phyloP scores from a whole-genome alignment of 805 yeast genomes.

The Zygoascus flipseniorum region DNA sequence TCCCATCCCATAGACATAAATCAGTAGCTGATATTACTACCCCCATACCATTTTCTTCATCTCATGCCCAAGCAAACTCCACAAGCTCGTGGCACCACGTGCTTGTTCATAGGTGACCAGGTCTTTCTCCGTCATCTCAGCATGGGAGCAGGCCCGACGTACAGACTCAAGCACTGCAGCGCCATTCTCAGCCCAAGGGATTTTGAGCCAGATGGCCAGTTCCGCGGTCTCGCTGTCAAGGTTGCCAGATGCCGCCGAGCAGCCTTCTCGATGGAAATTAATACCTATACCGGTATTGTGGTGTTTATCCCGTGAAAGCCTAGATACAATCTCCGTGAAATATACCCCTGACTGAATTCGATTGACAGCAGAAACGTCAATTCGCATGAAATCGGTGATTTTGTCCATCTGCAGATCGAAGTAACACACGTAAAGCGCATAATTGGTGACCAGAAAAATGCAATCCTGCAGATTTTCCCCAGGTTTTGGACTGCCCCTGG shows the following conservation, averaged over 20 bases:
- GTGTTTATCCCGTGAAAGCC: constrained; percentile 13
- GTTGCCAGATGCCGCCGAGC: constrained; percentile 4
- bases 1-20: too few species aligned
- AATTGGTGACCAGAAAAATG: constrained; percentile 23
- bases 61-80: constrained; percentile 30
- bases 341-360: constrained; percentile 19
- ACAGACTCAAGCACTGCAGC: constrained; percentile 2
- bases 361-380: constrained; percentile 4
- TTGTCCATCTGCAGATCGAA: constrained; percentile 17
- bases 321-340: constrained; percentile 16
- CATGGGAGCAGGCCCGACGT: constrained; percentile 12
- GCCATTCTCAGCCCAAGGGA: constrained; percentile 5
- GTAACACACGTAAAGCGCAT: constrained; percentile 20
- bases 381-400: constrained; percentile 14
- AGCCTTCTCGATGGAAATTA: constrained; percentile 20
- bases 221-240: background rate
- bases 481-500: constrained; percentile 9
- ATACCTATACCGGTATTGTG: constrained; percentile 17
- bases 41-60: constrained; percentile 36
- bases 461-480: constrained; percentile 15
- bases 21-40: too few species aligned
- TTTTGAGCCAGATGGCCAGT: constrained; percentile 8
- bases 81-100: constrained; percentile 25
- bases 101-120: constrained; percentile 32
- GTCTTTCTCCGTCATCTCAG: constrained; percentile 25